Evolutionary conservation across 768 basidiomycete genomes (phyloP).

Genomic region (Lactifluus volemus): DNA sequence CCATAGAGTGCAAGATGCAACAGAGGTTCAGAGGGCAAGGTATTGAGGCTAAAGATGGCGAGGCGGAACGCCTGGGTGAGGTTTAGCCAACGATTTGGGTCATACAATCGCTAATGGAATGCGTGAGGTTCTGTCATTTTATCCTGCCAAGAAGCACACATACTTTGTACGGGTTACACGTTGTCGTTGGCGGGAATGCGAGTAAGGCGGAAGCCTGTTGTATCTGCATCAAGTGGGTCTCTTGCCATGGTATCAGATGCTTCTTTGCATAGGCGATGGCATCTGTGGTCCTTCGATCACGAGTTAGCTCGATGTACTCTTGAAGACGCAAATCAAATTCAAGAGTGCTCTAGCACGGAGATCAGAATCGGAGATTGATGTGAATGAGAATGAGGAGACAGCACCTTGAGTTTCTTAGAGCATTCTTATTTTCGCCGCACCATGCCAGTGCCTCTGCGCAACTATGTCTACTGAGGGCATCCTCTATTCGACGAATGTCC

Average conservation of each 20-base stretch:
- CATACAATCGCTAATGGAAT: conserved; percentile 65
- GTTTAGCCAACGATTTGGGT: conserved; percentile 63
- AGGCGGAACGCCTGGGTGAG: conserved; percentile 74
- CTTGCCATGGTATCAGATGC: conserved; percentile 73
- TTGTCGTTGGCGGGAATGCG: conserved; percentile 62
- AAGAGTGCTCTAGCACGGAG: conserved; percentile 65
- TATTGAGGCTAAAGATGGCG: conserved; percentile 82
- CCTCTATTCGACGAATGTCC: conserved; percentile 82
- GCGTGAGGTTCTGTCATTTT: conserved; percentile 1
- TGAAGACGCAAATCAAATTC: conserved; percentile 95
- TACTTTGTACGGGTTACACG: conserved; percentile 63
- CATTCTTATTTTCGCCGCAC: conserved; percentile 94
- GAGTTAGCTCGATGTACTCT: conserved; percentile 89
- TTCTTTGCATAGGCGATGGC: conserved; percentile 84
- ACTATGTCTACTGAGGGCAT: conserved; percentile 61
- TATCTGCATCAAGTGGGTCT: conserved; percentile 72
- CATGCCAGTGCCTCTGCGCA: conserved; percentile 88
- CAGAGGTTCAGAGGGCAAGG: conserved; percentile 79
- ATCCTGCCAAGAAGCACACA: background rate
- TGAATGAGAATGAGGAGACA: conserved; percentile 11
- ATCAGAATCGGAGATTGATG: background rate
- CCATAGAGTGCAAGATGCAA: conserved; percentile 85
- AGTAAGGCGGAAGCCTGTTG: conserved; percentile 68
- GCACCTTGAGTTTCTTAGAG: conserved; percentile 85
- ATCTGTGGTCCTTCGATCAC: conserved; percentile 52